These are phyloP conservation scores for Pyrus pyrifolia DNA, from an alignment of 306 rosid species.

Conservation along the genomic window DNA sequence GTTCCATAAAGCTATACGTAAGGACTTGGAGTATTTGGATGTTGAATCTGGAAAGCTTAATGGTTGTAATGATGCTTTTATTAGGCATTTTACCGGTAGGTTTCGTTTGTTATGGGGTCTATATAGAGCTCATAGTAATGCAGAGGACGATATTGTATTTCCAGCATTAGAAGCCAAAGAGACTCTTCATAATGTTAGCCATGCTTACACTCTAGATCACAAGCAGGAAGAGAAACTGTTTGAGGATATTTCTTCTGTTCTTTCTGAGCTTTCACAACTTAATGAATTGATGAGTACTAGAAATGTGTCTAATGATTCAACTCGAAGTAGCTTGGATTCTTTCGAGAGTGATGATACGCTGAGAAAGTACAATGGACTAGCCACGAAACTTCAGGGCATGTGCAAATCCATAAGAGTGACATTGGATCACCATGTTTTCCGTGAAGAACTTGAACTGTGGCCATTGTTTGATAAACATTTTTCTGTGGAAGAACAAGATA, in stretches of 20 bases:
- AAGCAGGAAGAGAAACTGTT: constrained; percentile 43
- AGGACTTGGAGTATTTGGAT: constrained; percentile 42
- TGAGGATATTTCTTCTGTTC: constrained; percentile 34
- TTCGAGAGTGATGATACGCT: constrained; percentile 8
- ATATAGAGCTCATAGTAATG: constrained; percentile 49
- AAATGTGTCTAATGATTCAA: constrained; percentile 8
- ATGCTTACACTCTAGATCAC: constrained; percentile 43
- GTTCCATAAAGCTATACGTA: constrained; percentile 43
- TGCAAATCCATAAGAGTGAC: constrained; percentile 84
- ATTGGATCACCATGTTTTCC: constrained; percentile 78
- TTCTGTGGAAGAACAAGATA: constrained; percentile 91
- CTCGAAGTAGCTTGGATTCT: neutral
- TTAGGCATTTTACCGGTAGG: constrained; percentile 41
- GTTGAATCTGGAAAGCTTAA: constrained; percentile 36
- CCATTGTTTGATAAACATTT: constrained; percentile 82
- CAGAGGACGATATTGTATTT: constrained; percentile 46
- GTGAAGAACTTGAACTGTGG: constrained; percentile 92
- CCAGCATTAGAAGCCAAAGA: constrained; percentile 44
- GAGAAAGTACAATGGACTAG: constrained; percentile 31
- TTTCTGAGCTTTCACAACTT: constrained; percentile 29
- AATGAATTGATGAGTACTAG: constrained; percentile 5
- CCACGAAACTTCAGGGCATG: constrained; percentile 87
- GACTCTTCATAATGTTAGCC: constrained; percentile 44
- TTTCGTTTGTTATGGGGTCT: constrained; percentile 44
- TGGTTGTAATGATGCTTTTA: constrained; percentile 22